These are phyloP conservation scores for Gleditsia sinensis DNA, from an alignment of 306 rosid genomes.

Conservation along the genomic window DNA sequence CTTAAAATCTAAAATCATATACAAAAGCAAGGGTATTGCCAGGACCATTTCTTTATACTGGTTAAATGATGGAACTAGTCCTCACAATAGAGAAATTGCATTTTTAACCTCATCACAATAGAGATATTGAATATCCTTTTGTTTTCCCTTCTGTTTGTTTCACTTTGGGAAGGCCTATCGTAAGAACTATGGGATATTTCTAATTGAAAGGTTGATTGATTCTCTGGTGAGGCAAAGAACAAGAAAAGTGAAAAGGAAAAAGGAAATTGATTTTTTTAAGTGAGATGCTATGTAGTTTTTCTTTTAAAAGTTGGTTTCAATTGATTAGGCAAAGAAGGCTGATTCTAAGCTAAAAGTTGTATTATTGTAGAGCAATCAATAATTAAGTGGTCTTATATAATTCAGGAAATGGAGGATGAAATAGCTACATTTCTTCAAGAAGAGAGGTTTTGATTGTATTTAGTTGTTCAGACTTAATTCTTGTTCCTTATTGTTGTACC, in stretches of 20 bases:
- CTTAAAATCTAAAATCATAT: too few species aligned
- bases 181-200: too few species aligned
- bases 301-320: slow-evolving; percentile 30
- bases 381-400: slow-evolving; percentile 76
- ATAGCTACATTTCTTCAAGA: slow-evolving; percentile 69
- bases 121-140: too few species aligned
- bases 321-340: slow-evolving; percentile 82
- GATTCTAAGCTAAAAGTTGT: slow-evolving; percentile 95
- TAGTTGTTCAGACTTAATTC: slow-evolving; percentile 4
- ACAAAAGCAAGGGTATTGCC: too few species aligned
- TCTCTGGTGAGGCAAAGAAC: slow-evolving; percentile 7
- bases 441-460: slow-evolving; percentile 67
- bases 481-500: slow-evolving; percentile 7
- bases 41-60: too few species aligned
- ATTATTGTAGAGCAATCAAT: slow-evolving; percentile 91
- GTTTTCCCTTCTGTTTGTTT: too few species aligned
- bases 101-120: too few species aligned
- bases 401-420: slow-evolving; percentile 93
- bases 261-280: background rate
- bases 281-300: slow-evolving; percentile 3
- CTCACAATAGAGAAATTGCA: too few species aligned
- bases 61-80: too few species aligned
- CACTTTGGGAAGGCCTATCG: too few species aligned
- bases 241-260: slow-evolving; percentile 9
- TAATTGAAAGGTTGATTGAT: slow-evolving; percentile 5